Base-by-base conservation (phyloP, 2,329 filamentous ascomycete genomes). In the Drechslerella dactyloides region DNA sequence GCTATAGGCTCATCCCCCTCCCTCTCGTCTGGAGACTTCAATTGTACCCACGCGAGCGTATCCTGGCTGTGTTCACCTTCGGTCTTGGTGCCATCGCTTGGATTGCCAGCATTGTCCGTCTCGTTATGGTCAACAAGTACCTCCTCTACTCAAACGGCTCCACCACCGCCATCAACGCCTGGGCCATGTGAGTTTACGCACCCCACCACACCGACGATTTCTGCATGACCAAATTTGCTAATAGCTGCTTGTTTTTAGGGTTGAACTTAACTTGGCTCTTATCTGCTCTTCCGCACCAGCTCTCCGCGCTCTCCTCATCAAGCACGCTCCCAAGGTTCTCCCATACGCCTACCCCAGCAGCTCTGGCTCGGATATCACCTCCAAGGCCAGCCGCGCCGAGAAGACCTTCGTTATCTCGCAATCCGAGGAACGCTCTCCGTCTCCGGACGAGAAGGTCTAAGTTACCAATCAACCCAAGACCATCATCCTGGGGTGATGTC, bases 21-120 rank as follows among this genome's bases (percentile, higher is more conserved):
- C 69, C 69, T 63, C 59, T 73, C 23, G 69, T 73, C 44, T 73
- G 69, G 69, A 62, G 60, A 64, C 69, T 73, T 55, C 69, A 73
- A 63, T 54, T 73, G n/a, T 73, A 66, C 50, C 61, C 69, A 6
- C 61, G 69, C 19, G 69, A 73, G 42, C 61, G 69, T 48, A 66
- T 61, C 42, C 61, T 73, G 27, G 69, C 69, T 27, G 63, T 73
- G 21, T 48, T 73, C 53, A 73, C 69, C 21, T 73, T 73, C 46
- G 69, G 69, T 55, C 63, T 73, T 37, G 69, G 69, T 68, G 56
- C 52, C 52, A 56, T 66, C 57, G 69, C 69, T 24, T 73, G 69
- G 52, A 59, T 73, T 68, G 69, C 69, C 52, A 62, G 56, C 63
- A 61, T 66, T 59, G 56, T 68, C 24, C 61, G 69, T 35, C 19